Evolutionary conservation across 2,329 filamentous ascomycete species (phyloP).

Genomic region (Colletotrichum gigasporum): DNA sequence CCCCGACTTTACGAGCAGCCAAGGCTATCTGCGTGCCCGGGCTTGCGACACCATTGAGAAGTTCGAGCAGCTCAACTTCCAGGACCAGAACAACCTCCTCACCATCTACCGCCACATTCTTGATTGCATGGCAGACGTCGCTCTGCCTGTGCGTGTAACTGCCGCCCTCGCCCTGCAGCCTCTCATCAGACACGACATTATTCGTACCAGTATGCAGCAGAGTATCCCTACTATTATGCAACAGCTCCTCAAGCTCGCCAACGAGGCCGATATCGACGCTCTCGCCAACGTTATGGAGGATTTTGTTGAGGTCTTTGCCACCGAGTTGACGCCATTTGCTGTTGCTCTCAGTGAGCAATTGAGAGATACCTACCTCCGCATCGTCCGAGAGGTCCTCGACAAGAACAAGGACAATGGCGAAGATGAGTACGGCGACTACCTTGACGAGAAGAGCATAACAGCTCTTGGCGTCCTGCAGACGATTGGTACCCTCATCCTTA

Average conservation of each 20-base stretch:
- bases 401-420: conserved; percentile 81
- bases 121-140: conserved; percentile 95
- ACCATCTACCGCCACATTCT: conserved; percentile 97
- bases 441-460: conserved; percentile 98
- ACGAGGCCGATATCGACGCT: conserved; percentile 97
- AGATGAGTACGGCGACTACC: conserved; percentile 85
- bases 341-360: conserved; percentile 96
- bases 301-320: conserved; percentile 98
- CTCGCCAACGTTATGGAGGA: conserved; percentile 99
- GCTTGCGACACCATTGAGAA: conserved; percentile 98
- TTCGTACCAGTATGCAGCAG: conserved; percentile 94
- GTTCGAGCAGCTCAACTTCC: conserved; percentile 96
- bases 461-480: conserved; percentile 96
- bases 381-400: conserved; percentile 90
- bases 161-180: conserved; percentile 94
- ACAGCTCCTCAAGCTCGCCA: conserved; percentile 94
- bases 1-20: conserved; percentile 92
- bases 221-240: conserved; percentile 99
- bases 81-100: conserved; percentile 93
- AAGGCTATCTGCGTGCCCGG: conserved; percentile 91
- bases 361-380: conserved; percentile 93
- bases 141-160: conserved; percentile 91
- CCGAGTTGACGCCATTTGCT: conserved; percentile 95
- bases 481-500: conserved; percentile 96
- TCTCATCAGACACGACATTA: conserved; percentile 93